Conservation (phyloP, 2,329 filamentous ascomycete species). For the Trichocomaceae sp. region DNA sequence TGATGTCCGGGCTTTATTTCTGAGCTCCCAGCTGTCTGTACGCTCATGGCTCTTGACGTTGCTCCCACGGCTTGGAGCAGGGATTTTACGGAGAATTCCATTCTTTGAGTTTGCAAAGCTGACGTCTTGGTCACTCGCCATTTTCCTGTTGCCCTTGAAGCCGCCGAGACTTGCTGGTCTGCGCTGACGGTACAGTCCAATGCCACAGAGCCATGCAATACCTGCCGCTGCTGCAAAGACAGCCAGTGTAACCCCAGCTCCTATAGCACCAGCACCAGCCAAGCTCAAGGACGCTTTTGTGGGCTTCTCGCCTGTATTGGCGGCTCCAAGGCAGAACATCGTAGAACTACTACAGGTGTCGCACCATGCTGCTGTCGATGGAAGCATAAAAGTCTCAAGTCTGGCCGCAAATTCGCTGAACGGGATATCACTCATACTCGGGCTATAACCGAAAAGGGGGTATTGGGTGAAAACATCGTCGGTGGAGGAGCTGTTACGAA, state of each 20-base stretch:
- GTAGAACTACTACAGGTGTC: constrained; percentile 38
- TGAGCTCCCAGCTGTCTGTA: constrained; percentile 53
- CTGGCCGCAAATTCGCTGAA: constrained; percentile 46
- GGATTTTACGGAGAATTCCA: constrained; percentile 26
- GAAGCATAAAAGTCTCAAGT: constrained; percentile 40
- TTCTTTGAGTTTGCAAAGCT: constrained; percentile 37
- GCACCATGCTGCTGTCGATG: constrained; percentile 49
- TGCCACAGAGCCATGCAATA: constrained; percentile 35
- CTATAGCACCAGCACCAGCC: constrained; percentile 50
- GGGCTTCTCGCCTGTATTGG: constrained; percentile 14
- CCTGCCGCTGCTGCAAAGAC: constrained; percentile 39
- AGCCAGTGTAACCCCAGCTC: constrained; percentile 47
- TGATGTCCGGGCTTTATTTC: constrained; percentile 26
- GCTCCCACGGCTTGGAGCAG: neutral
- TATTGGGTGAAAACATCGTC: constrained; percentile 34
- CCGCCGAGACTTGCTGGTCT: constrained; percentile 41
- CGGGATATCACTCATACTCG: constrained; percentile 40
- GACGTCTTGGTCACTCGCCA: constrained; percentile 50
- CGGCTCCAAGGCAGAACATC: constrained; percentile 47
- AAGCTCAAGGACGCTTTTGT: constrained; percentile 32
- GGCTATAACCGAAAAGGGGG: constrained; percentile 46
- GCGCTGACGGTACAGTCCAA: constrained; percentile 39
- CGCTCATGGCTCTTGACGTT: constrained; percentile 44
- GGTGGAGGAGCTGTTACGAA: constrained; percentile 49
- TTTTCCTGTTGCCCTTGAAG: constrained; percentile 51